phyloP scores from a whole-genome alignment of 2,329 filamentous ascomycete species.

The Colletotrichum sp. region DNA sequence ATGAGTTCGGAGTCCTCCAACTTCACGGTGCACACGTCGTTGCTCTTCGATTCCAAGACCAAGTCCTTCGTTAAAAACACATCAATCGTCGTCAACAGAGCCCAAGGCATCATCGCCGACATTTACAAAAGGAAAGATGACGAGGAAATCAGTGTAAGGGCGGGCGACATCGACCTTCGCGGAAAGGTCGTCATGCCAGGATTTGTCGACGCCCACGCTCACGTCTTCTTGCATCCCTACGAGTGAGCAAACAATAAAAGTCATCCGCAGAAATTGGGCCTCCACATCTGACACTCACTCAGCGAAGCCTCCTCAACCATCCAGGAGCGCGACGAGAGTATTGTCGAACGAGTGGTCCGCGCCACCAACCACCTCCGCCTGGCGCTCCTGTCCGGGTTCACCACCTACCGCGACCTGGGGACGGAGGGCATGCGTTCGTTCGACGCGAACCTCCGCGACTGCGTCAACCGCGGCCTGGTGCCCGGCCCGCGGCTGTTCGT shows the following conservation, averaged over 20 bases:
- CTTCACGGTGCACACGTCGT: constrained; percentile 47
- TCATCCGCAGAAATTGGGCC: no score
- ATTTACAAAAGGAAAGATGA: constrained; percentile 31
- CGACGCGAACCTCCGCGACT: constrained; percentile 56
- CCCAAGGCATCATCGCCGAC: constrained; percentile 43
- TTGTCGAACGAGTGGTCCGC: constrained; percentile 61
- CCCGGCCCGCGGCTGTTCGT: constrained; percentile 62
- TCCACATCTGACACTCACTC: neutral
- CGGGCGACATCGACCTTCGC: constrained; percentile 57
- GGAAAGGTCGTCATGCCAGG: constrained; percentile 56
- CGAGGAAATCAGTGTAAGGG: constrained; percentile 26
- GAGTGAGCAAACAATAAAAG: constrained; percentile 28
- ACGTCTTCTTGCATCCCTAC: constrained; percentile 60
- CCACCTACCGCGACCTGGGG: constrained; percentile 61
- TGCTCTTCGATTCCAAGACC: constrained; percentile 49
- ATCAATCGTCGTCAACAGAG: constrained; percentile 45
- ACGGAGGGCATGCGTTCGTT: constrained; percentile 55
- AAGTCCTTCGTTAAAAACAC: constrained; percentile 44
- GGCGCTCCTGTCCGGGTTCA: constrained; percentile 62
- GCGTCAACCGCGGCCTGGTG: constrained; percentile 57
- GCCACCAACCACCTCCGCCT: constrained; percentile 56
- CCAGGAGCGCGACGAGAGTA: constrained; percentile 63
- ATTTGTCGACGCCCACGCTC: constrained; percentile 60
- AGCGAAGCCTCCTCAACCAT: constrained; percentile 27
- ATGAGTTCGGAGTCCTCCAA: neutral